Evolutionary conservation across 805 yeast species (phyloP).

Genomic region (Candida hungchunana): DNA sequence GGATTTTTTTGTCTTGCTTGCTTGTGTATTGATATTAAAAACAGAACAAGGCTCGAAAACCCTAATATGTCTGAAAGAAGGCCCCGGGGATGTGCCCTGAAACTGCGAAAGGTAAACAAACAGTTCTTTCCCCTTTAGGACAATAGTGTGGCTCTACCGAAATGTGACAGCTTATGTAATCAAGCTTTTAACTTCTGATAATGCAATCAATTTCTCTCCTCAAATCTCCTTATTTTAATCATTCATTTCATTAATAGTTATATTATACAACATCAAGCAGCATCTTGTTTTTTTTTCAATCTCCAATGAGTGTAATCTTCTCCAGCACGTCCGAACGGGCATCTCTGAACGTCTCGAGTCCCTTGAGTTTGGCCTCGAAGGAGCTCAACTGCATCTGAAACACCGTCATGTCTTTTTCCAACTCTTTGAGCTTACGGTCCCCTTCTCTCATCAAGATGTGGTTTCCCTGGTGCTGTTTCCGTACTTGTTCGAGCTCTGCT

Average conservation of each 20-base stretch:
- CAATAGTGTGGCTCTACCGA: background rate
- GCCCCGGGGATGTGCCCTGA: no score
- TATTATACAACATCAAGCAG: no score
- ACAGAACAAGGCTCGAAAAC: no score
- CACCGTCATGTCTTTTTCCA: slow-evolving; percentile 13
- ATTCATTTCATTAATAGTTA: background rate
- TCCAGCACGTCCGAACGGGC: slow-evolving; percentile 16
- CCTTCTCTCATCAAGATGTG: slow-evolving; percentile 11
- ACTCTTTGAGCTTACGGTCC: slow-evolving; percentile 4
- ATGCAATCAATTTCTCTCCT: background rate
- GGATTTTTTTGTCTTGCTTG: no score
- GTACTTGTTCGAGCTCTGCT: slow-evolving; percentile 12
- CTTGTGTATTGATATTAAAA: no score
- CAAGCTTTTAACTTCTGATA: background rate
- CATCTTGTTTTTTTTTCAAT: slow-evolving; percentile 2
- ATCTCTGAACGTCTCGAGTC: slow-evolving; percentile 13
- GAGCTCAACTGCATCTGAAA: slow-evolving; percentile 15
- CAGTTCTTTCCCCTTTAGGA: slow-evolving; percentile 10
- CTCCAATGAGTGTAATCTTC: slow-evolving; percentile 17
- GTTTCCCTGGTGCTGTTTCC: slow-evolving; percentile 14
- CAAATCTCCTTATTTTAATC: background rate
- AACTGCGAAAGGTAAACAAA: slow-evolving; percentile 10
- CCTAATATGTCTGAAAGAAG: no score
- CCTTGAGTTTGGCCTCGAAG: slow-evolving; percentile 14
- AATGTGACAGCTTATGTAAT: background rate